phyloP scores from a whole-genome alignment of 2,329 filamentous ascomycete species.

The Stemphylium lycopersici region DNA sequence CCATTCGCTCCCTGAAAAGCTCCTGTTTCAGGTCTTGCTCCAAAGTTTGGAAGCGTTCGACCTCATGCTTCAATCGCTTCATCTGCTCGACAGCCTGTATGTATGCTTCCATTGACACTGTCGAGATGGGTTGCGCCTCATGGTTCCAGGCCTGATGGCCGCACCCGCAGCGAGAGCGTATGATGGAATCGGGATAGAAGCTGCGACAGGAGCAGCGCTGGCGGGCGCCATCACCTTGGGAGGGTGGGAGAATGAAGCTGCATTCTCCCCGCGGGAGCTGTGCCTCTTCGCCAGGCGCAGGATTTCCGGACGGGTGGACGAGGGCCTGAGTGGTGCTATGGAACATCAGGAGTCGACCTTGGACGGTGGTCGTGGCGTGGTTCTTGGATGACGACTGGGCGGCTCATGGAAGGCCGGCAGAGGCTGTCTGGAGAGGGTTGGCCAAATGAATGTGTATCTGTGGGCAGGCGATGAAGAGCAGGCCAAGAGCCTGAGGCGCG shows the following conservation, averaged over 20 bases:
- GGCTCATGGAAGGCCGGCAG: slow-evolving; percentile 44
- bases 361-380: slow-evolving; percentile 32
- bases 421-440: slow-evolving; percentile 9
- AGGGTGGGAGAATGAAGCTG: slow-evolving; percentile 41
- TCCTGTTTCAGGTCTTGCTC: slow-evolving; percentile 48
- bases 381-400: slow-evolving; percentile 26
- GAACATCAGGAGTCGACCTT: slow-evolving; percentile 47
- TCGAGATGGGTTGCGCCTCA: slow-evolving; percentile 42
- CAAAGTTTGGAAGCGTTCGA: slow-evolving; percentile 41
- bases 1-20: slow-evolving; percentile 43
- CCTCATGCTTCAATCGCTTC: slow-evolving; percentile 43
- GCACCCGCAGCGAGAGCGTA: slow-evolving; percentile 53
- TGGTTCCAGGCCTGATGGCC: slow-evolving; percentile 57
- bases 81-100: slow-evolving; percentile 45
- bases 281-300: slow-evolving; percentile 32
- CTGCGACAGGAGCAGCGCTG: slow-evolving; percentile 54
- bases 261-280: slow-evolving; percentile 50
- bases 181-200: slow-evolving; percentile 49
- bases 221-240: slow-evolving; percentile 30
- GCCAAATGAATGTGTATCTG: slow-evolving; percentile 8
- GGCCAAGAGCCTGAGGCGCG: slow-evolving; percentile 18
- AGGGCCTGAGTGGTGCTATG: slow-evolving; percentile 40
- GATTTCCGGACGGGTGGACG: slow-evolving; percentile 39
- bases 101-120: slow-evolving; percentile 47
- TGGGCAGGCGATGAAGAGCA: slow-evolving; percentile 10